Conservation (phyloP, 768 basidiomycete species). For the Mycena filopes region DNA sequence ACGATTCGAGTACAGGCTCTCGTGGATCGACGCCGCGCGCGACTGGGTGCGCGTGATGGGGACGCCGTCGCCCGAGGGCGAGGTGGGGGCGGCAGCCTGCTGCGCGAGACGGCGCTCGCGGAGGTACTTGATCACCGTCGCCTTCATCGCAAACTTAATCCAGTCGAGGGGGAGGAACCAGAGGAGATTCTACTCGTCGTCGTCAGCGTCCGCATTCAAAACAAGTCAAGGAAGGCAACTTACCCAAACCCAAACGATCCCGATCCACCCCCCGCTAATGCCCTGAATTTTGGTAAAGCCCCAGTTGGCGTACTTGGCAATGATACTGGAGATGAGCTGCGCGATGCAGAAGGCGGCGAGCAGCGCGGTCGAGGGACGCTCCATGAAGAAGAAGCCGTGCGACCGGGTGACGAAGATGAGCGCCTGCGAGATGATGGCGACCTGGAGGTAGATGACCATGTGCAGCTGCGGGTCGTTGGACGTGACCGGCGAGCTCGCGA, state of each 20-base stretch:
- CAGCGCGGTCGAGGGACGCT: constrained; percentile 90
- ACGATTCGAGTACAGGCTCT: constrained; percentile 95
- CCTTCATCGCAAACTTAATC: constrained; percentile 98
- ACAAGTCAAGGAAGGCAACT: constrained; percentile 41
- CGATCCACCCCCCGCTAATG: constrained; percentile 95
- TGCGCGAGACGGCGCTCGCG: constrained; percentile 69
- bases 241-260: constrained; percentile 97
- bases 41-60: constrained; percentile 90
- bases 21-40: constrained; percentile 89
- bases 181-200: constrained; percentile 76
- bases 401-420: constrained; percentile 96
- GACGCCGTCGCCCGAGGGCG: constrained; percentile 58
- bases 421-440: constrained; percentile 98
- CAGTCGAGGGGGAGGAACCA: constrained; percentile 97
- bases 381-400: constrained; percentile 97
- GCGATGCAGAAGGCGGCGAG: constrained; percentile 92
- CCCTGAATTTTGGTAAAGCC: constrained; percentile 87
- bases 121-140: constrained; percentile 86
- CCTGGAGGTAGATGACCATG: constrained; percentile 94
- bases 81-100: constrained; percentile 45
- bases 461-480: constrained; percentile 82
- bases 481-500: constrained; percentile 50
- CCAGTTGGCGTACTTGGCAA: constrained; percentile 93
- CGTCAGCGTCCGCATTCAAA: constrained; percentile 26
- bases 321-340: constrained; percentile 95